A percentile compares a stretch with the other conserved stretches of the same genome.
These are phyloP conservation scores for Xylaria multiplex DNA, from an alignment of 2,329 filamentous ascomycete genomes.

Conservation along the genomic window DNA sequence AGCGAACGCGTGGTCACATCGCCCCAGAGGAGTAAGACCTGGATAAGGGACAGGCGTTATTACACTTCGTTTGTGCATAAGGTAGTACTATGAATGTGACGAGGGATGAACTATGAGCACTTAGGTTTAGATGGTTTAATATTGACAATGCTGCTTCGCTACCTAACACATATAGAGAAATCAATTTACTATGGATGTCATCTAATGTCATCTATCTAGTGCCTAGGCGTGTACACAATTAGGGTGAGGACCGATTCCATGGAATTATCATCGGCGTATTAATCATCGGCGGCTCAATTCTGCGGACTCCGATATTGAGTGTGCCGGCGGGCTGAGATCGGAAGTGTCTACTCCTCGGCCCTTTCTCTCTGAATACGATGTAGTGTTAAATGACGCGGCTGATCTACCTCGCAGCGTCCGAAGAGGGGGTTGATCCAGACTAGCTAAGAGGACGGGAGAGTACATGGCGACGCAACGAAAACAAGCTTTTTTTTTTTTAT, in stretches of 20 bases:
- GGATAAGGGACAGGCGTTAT: background rate
- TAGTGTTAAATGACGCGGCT: slow-evolving; percentile 8
- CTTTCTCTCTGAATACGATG: background rate
- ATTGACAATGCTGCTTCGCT: background rate
- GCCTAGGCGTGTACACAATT: slow-evolving; percentile 4
- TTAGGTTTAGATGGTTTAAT: background rate
- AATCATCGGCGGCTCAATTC: background rate
- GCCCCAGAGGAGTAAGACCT: background rate
- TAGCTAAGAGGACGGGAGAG: background rate
- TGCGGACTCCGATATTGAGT: slow-evolving; percentile 7
- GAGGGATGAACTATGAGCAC: background rate
- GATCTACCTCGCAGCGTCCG: background rate
- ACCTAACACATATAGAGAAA: slow-evolving; percentile 1
- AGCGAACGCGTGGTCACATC: background rate
- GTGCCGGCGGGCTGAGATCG: background rate
- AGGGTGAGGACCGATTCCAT: background rate
- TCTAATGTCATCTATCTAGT: slow-evolving; percentile 1
- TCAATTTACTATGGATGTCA: background rate
- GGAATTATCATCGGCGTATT: background rate
- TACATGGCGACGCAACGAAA: background rate
- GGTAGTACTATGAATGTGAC: too few relatives aligned
- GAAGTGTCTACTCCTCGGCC: background rate
- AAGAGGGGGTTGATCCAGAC: background rate
- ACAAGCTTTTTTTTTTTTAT: background rate
- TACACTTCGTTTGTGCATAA: background rate